Evolutionary conservation across 192 early-diverging fungal genomes (phyloP).

Genomic region (Tieghemiomyces parasiticus): DNA sequence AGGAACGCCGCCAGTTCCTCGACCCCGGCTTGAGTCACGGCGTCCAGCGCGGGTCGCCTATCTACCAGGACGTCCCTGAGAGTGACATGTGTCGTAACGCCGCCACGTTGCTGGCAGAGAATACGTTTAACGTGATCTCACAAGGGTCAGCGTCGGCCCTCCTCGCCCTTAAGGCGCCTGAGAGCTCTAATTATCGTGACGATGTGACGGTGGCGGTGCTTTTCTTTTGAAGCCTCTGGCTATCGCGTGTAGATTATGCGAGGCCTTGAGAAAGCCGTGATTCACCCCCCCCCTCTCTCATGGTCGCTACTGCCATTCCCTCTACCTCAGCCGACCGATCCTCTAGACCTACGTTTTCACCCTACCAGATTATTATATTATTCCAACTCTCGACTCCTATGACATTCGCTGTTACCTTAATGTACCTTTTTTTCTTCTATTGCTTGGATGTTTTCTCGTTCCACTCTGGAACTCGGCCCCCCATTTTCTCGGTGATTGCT

Average conservation of each 20-base stretch:
- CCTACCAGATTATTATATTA: not conserved
- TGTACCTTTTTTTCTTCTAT: too few species aligned
- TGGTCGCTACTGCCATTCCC: not conserved
- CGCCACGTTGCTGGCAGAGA: not conserved
- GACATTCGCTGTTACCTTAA: not conserved
- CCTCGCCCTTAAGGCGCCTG: slow-evolving; percentile 1
- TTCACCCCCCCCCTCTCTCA: not conserved
- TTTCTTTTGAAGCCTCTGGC: not conserved
- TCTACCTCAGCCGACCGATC: not conserved
- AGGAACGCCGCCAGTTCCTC: not conserved
- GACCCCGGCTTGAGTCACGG: not conserved
- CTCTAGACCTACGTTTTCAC: not conserved
- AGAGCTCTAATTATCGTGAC: slow-evolving; percentile 9
- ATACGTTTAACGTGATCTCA: slow-evolving; percentile 1
- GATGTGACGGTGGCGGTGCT: slow-evolving; percentile 1
- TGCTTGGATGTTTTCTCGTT: too few species aligned
- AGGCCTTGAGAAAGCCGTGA: not conserved
- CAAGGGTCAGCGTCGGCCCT: not conserved
- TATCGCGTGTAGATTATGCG: not conserved
- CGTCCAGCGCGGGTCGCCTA: not conserved
- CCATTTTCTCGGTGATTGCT: too few species aligned
- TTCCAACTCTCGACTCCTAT: not conserved
- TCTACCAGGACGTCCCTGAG: not conserved
- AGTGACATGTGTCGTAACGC: not conserved
- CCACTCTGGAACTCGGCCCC: too few species aligned